Conservation (phyloP, 495 filamentous ascomycete species). For the Sordaria brevicollis region DNA sequence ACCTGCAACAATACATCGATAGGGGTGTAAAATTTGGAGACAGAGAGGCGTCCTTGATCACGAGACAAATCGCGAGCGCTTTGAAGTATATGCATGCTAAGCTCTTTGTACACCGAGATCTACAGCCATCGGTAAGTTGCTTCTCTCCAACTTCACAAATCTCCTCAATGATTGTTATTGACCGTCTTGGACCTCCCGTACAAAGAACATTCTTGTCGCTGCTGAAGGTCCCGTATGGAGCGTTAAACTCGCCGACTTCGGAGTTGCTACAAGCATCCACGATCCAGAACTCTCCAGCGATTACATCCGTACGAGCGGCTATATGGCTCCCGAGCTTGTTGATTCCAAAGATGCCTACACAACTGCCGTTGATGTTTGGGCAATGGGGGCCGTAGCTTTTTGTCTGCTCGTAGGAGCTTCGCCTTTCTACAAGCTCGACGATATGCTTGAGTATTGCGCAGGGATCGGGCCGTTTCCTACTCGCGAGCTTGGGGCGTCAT, state of each 20-base stretch:
- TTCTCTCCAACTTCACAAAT: neutral
- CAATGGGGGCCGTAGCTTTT: constrained; percentile 7
- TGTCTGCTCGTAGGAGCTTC: neutral
- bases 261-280: constrained; percentile 21
- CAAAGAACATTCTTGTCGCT: constrained; percentile 14
- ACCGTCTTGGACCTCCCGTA: neutral
- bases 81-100: constrained; percentile 38
- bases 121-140: constrained; percentile 29
- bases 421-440: neutral
- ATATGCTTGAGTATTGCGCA: neutral
- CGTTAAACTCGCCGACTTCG: constrained; percentile 45
- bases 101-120: constrained; percentile 39
- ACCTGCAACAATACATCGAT: constrained; percentile 17
- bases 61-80: constrained; percentile 34
- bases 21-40: constrained; percentile 11
- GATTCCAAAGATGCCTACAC: neutral
- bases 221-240: constrained; percentile 19
- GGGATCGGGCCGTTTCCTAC: neutral
- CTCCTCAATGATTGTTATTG: neutral
- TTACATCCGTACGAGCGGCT: constrained; percentile 5
- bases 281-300: constrained; percentile 1
- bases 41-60: constrained; percentile 24
- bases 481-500: rapidly evolving
- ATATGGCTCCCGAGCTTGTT: constrained; percentile 4
- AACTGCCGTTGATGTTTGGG: constrained; percentile 11